Conservation (phyloP, 2,329 filamentous ascomycete genomes). For the Sporothrix humicola region DNA sequence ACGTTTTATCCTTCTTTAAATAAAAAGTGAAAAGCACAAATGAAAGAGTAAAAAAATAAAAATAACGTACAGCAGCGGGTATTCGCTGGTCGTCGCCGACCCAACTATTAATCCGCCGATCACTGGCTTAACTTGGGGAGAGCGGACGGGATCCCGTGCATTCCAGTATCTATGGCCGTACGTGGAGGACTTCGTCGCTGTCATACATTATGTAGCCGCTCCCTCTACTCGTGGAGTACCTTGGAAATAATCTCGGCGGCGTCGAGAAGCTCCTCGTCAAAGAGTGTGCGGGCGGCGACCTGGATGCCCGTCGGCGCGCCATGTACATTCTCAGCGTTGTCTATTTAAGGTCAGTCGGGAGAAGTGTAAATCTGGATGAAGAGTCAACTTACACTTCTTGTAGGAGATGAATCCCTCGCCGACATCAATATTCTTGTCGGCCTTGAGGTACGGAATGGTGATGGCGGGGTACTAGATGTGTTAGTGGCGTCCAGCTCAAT, state of each 20-base stretch:
- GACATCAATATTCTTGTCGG: constrained; percentile 19
- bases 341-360: not conserved
- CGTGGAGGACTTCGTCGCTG: not conserved
- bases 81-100: constrained; percentile 3
- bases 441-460: constrained; percentile 24
- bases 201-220: no score
- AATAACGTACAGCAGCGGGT: constrained; percentile 12
- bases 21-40: not conserved
- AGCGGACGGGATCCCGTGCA: not conserved
- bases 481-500: not conserved
- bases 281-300: not conserved
- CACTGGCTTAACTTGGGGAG: not conserved
- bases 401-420: constrained; percentile 19
- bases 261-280: constrained; percentile 14
- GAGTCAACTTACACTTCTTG: constrained; percentile 12
- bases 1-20: no score
- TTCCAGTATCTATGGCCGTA: constrained; percentile 12
- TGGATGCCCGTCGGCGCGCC: not conserved
- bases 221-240: not conserved
- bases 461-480: not conserved
- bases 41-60: not conserved
- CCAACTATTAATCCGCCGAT: no score
- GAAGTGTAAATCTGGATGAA: not conserved
- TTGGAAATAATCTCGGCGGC: constrained; percentile 13
- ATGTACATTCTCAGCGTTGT: constrained; percentile 1